Evolutionary conservation across 495 filamentous ascomycete genomes (phyloP).

Genomic region (Neurospora sp.): DNA sequence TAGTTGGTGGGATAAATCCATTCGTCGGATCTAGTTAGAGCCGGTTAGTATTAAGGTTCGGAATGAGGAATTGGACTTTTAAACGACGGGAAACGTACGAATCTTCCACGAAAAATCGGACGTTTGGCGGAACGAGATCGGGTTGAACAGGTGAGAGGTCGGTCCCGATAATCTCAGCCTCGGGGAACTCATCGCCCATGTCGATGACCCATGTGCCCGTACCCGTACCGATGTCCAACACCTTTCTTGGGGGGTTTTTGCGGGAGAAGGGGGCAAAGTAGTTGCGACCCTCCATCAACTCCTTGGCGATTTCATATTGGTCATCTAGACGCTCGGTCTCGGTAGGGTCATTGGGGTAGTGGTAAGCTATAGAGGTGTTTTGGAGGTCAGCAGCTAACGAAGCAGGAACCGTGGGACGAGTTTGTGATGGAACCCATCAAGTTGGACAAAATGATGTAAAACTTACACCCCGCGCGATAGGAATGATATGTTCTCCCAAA

Average conservation of each 20-base stretch:
- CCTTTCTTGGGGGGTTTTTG: constrained; percentile 37
- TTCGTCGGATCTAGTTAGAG: constrained; percentile 15
- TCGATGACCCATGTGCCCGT: constrained; percentile 42
- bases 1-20: constrained; percentile 14
- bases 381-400: background rate
- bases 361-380: constrained; percentile 36
- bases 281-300: constrained; percentile 39
- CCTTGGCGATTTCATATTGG: constrained; percentile 51
- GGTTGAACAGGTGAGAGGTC: constrained; percentile 39
- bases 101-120: constrained; percentile 40
- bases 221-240: constrained; percentile 65
- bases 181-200: constrained; percentile 37
- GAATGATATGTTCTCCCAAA: constrained; percentile 55
- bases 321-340: constrained; percentile 45
- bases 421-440: too few species aligned
- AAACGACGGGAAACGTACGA: constrained; percentile 19
- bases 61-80: constrained; percentile 34
- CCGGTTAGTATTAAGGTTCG: constrained; percentile 20
- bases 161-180: constrained; percentile 28
- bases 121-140: constrained; percentile 29
- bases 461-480: constrained; percentile 37
- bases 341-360: constrained; percentile 49
- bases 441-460: too few species aligned
- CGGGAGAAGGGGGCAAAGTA: constrained; percentile 45
- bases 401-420: too few species aligned